phyloP scores from a whole-genome alignment of 1,139 yeast genomes.

The Debaryomyces singareniensis region DNA sequence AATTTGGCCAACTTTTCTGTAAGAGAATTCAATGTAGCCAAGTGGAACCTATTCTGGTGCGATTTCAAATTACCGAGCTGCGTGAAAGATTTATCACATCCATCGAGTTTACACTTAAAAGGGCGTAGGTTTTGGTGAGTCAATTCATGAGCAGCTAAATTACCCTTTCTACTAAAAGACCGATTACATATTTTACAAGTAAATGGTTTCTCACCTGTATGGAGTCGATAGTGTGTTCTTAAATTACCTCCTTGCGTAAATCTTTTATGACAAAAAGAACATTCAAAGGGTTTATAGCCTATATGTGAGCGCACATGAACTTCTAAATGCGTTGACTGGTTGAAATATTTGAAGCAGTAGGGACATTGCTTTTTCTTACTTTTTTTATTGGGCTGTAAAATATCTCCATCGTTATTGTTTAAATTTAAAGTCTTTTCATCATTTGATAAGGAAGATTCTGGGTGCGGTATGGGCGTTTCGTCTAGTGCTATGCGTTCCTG shows the following conservation, averaged over 20 bases:
- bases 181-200: conserved; percentile 68
- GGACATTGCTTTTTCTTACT: conserved; percentile 61
- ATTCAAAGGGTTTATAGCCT: conserved; percentile 74
- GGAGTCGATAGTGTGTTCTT: conserved; percentile 79
- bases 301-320: conserved; percentile 76
- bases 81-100: conserved; percentile 79
- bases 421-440: conserved; percentile 55
- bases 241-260: conserved; percentile 92
- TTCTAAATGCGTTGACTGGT: conserved; percentile 72
- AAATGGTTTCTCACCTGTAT: conserved; percentile 89
- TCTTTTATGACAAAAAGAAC: conserved; percentile 70
- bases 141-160: conserved; percentile 76
- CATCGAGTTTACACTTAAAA: conserved; percentile 70
- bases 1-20: conserved; percentile 61
- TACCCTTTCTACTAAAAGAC: conserved; percentile 82
- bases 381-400: conserved; percentile 19
- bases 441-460: conserved; percentile 72
- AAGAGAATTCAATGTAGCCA: conserved; percentile 57
- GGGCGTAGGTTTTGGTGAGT: conserved; percentile 82
- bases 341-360: conserved; percentile 61
- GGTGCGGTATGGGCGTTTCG: conserved; percentile 46
- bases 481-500: too few relatives aligned
- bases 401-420: conserved; percentile 13
- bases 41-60: conserved; percentile 87
- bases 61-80: conserved; percentile 91